These are phyloP conservation scores for Oryza nivara DNA, from an alignment of 176 grass and related monocot species.

Conservation along the genomic window DNA sequence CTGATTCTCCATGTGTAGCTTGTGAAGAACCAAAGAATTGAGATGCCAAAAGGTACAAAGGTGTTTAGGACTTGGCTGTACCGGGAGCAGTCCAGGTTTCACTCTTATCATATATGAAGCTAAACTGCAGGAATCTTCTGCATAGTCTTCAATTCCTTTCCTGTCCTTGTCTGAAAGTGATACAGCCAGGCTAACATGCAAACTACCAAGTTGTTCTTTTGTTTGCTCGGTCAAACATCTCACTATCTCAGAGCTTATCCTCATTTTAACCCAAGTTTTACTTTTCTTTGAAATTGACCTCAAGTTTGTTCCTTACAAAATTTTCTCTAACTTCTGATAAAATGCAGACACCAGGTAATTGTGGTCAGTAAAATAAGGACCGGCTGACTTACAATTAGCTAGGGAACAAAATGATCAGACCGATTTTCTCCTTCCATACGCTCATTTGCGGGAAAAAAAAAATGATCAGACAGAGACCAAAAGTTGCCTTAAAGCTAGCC, in stretches of 20 bases:
- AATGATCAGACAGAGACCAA: background rate
- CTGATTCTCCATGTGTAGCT: constrained; percentile 5
- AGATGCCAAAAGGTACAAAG: background rate
- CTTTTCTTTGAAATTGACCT: background rate
- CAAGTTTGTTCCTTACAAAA: background rate
- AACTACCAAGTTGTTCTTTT: background rate
- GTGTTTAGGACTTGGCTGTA: background rate
- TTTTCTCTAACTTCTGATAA: background rate
- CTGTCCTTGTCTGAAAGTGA: background rate
- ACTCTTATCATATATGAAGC: background rate
- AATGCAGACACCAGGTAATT: background rate
- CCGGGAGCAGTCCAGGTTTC: background rate
- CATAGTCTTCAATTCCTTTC: background rate
- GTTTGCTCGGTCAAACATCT: background rate
- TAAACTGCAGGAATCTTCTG: background rate
- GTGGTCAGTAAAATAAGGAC: background rate
- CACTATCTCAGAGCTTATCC: background rate
- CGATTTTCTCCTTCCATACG: background rate
- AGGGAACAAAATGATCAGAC: background rate
- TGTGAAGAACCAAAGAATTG: background rate
- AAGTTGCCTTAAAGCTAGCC: no score
- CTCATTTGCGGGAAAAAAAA: background rate
- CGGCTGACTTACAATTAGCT: background rate
- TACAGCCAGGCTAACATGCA: background rate
- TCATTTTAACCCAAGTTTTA: background rate